These are phyloP conservation scores for Scorias spongiosa DNA, from an alignment of 2,329 filamentous ascomycete genomes.

Conservation along the genomic window DNA sequence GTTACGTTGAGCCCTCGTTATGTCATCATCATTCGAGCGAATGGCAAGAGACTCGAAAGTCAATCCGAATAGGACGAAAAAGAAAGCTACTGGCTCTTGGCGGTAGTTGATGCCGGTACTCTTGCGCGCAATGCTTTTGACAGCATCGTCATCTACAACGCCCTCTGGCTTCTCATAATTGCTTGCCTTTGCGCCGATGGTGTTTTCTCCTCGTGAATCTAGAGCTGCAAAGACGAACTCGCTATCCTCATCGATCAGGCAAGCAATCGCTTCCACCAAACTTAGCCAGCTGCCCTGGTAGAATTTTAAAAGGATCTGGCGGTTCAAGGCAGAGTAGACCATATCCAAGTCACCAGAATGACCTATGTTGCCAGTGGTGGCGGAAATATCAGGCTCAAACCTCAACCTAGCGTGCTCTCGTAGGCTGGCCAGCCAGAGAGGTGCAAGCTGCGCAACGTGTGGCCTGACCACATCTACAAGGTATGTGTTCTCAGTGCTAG, in stretches of 20 bases:
- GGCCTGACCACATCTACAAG: constrained; percentile 76
- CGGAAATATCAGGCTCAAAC: constrained; percentile 95
- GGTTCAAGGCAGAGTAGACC: constrained; percentile 85
- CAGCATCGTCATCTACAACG: constrained; percentile 7
- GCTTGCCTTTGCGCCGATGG: background rate
- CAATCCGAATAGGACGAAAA: constrained; percentile 93
- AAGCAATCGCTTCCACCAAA: constrained; percentile 91
- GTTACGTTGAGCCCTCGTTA: constrained; percentile 18
- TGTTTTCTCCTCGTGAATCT: constrained; percentile 31
- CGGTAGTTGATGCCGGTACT: constrained; percentile 86
- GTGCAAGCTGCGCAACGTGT: constrained; percentile 77
- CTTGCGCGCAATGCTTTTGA: constrained; percentile 34
- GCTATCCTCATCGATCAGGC: constrained; percentile 92
- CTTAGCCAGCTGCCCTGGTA: constrained; percentile 97
- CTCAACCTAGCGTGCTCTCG: constrained; percentile 83
- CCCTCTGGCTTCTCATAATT: constrained; percentile 42
- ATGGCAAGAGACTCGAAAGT: constrained; percentile 91
- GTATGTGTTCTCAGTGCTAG: constrained; percentile 82
- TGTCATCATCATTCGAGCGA: constrained; percentile 43
- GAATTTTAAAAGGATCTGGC: constrained; percentile 84
- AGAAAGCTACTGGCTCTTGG: constrained; percentile 94
- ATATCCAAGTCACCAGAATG: constrained; percentile 71
- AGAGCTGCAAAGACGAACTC: constrained; percentile 94
- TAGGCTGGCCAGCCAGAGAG: constrained; percentile 83
- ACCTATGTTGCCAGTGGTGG: constrained; percentile 58